These are phyloP conservation scores for Grosmannia serpens DNA, from an alignment of 2,329 filamentous ascomycete species.

Conservation along the genomic window DNA sequence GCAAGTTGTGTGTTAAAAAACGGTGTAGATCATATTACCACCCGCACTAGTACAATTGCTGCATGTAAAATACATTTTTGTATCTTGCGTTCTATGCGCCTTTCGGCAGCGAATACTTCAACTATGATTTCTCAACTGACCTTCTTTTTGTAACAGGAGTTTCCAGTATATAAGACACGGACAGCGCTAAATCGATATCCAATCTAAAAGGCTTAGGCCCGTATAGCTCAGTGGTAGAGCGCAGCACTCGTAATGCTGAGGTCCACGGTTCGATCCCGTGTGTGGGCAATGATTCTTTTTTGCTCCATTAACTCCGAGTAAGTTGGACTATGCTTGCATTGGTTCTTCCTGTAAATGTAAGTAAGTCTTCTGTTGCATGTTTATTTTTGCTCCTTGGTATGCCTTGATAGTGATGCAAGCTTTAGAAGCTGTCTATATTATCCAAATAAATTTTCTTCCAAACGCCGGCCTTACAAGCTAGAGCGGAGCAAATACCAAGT, in stretches of 20 bases:
- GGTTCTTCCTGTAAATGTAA: no score
- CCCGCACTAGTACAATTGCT: no score
- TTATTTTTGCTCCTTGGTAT: no score
- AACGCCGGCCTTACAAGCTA: not conserved
- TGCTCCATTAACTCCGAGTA: not conserved
- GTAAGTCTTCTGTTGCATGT: no score
- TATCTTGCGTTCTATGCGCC: no score
- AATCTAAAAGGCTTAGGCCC: not conserved
- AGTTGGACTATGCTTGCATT: no score
- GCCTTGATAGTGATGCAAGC: no score
- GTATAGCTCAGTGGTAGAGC: conserved; percentile 13
- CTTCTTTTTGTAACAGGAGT: not conserved
- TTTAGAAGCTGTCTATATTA: no score
- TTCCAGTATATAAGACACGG: not conserved
- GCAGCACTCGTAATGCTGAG: conserved; percentile 12
- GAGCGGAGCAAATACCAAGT: not conserved
- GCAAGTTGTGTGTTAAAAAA: no score
- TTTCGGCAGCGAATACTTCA: no score
- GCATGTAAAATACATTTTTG: no score
- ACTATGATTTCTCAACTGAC: not conserved
- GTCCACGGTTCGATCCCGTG: conserved; percentile 12
- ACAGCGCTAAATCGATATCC: not conserved
- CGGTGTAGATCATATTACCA: no score
- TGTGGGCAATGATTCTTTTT: conserved; percentile 5
- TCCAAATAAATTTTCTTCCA: not conserved